Conservation (phyloP, 805 yeast species). For the Priceomyces haplophilus region DNA sequence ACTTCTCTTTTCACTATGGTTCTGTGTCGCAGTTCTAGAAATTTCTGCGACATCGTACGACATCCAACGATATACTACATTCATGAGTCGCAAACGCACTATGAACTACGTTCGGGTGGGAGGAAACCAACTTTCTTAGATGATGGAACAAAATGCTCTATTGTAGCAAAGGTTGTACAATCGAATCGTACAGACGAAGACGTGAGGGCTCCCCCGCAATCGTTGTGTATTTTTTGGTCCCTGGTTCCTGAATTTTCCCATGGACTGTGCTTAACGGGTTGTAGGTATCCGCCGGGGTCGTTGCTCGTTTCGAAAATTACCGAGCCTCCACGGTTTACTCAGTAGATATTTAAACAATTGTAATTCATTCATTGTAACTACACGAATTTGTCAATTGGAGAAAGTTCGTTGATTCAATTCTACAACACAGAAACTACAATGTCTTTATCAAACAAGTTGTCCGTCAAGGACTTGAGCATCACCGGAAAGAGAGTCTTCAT, state of each 20-base stretch:
- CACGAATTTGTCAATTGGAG: not conserved
- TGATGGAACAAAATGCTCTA: no score
- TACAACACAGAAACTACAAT: constrained; percentile 32
- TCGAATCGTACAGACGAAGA: no score
- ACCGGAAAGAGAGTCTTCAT: constrained; percentile 94
- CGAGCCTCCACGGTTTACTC: not conserved
- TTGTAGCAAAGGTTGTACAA: no score
- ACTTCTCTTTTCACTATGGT: not conserved
- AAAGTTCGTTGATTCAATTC: constrained; percentile 1
- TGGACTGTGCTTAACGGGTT: no score
- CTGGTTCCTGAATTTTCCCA: no score
- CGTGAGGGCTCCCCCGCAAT: no score
- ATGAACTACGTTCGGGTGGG: not conserved
- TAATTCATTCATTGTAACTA: not conserved
- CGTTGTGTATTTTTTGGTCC: no score
- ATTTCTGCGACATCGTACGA: constrained; percentile 5
- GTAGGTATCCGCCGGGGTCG: constrained; percentile 10
- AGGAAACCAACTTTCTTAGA: not conserved
- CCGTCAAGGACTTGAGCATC: constrained; percentile 87
- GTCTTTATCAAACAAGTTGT: constrained; percentile 92
- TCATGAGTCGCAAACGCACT: not conserved
- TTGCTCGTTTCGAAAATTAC: constrained; percentile 1
- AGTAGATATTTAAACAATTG: constrained; percentile 4
- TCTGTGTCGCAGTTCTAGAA: constrained; percentile 6
- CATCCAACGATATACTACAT: not conserved